Conservation (phyloP, 805 yeast genomes). For the Scheffersomyces amazonensis region DNA sequence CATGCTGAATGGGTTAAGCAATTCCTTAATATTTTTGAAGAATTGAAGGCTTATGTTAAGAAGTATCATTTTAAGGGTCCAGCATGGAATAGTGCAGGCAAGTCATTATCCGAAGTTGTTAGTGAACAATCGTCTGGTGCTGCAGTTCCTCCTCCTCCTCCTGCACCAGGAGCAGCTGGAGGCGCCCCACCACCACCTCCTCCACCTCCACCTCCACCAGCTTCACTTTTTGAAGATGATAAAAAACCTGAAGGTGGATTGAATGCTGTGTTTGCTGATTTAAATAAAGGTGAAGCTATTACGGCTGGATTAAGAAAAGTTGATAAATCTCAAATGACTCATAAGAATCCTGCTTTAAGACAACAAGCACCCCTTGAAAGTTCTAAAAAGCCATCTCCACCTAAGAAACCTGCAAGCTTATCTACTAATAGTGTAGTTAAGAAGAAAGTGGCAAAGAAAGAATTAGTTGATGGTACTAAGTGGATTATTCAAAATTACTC, state of each 20-base stretch:
- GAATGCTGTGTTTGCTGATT: conserved; percentile 87
- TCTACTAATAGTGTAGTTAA: conserved; percentile 23
- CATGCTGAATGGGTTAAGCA: conserved; percentile 81
- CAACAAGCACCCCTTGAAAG: conserved; percentile 44
- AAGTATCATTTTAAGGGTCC: conserved; percentile 83
- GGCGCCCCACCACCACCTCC: conserved; percentile 97
- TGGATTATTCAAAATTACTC: conserved; percentile 87
- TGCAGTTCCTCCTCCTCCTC: conserved; percentile 29
- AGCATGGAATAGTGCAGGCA: conserved; percentile 65
- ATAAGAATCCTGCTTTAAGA: conserved; percentile 83
- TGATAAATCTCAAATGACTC: conserved; percentile 91
- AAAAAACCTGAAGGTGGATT: conserved; percentile 48
- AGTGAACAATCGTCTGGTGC: conserved; percentile 11
- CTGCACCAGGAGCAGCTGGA: conserved; percentile 37
- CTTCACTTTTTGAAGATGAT: conserved; percentile 51
- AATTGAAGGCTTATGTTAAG: conserved; percentile 69
- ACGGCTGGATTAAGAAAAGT: conserved; percentile 88
- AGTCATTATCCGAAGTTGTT: conserved; percentile 51
- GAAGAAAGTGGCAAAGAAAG: conserved; percentile 49
- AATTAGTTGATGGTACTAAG: conserved; percentile 73
- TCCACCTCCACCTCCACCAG: conserved; percentile 86
- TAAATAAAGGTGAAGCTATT: conserved; percentile 80
- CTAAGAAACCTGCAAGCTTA: conserved; percentile 75
- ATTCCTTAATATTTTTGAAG: conserved; percentile 63
- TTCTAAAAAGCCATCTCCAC: conserved; percentile 76